Base-by-base conservation (phyloP, 2,329 filamentous ascomycete species). In the Aspergillus sp. region DNA sequence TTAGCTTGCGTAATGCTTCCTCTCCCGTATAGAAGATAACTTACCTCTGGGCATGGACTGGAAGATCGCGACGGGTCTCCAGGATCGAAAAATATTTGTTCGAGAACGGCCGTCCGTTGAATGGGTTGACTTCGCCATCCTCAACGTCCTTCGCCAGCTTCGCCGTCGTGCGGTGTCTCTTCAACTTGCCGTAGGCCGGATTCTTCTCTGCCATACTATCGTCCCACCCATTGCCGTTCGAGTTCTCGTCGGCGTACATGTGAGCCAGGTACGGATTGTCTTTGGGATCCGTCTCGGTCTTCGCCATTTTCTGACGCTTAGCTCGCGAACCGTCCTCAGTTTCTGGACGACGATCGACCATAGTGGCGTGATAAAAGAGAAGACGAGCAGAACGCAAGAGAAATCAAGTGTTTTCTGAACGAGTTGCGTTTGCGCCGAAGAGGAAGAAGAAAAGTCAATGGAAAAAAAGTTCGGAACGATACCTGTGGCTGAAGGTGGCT, bases 211-310 rank as follows among this genome's bases (percentile, higher is more conserved):
- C 13, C 19, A 41, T 41, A 44, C 52, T 52, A 52, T 57, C 53
- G 47, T 49, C 47, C 55, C 52, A 51, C 47, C 50, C 50, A 46
- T 43, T 52, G 60, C 62, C 62, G 56, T 67, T 60, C 49, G 57
- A 53, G 56, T 68, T 57, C 68, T 73, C 65, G 52, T 79, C 72
- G 53, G 84, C 78, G 70, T 91, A 83, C 82, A 86, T 86, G 71
- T 98, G 93, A 48, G 90, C 88, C 53, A 98, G 82, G 74, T 98
- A 97, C 1, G 88, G 88, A 67, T 97, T 97, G 65, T 79, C 63
- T 49, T 72, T 71, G 46, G 80, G 78, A 62, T 81, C 77, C 54
- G 67, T 71, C 52, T 71, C 69, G 57, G 66, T 55, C 58, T 60
- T 64, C 44, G 69, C 64, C 55, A 74, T 76, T 64, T 80, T 80